Conservation (phyloP, 306 rosid species). For the Geum urbanum region DNA sequence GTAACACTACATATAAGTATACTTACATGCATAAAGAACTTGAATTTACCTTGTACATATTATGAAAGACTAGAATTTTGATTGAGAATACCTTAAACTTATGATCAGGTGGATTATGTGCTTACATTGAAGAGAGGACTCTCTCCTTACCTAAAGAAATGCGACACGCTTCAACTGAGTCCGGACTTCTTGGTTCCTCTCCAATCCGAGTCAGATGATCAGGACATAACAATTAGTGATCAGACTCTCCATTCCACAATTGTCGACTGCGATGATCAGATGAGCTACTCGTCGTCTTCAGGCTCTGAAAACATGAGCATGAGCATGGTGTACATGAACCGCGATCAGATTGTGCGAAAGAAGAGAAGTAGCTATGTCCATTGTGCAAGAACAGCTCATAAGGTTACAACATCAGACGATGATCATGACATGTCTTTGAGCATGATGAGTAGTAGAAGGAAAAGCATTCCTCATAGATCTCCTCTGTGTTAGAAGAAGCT, state of each 20-base stretch:
- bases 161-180: conserved; percentile 63
- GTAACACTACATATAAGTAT: conserved; percentile 30
- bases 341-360: conserved; percentile 54
- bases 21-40: not conserved
- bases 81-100: too few species aligned
- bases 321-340: conserved; percentile 40
- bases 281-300: conserved; percentile 62
- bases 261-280: conserved; percentile 66
- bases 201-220: conserved; percentile 48
- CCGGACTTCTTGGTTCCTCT: conserved; percentile 79
- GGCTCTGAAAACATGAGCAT: conserved; percentile 60
- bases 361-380: conserved; percentile 51
- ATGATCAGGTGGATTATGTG: conserved; percentile 72
- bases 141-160: conserved; percentile 58
- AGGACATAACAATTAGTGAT: conserved; percentile 50
- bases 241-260: conserved; percentile 60
- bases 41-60: not conserved
- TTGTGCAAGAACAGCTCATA: conserved; percentile 59
- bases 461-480: conserved; percentile 93
- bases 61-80: not conserved
- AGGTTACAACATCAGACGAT: conserved; percentile 39
- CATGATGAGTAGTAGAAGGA: conserved; percentile 86
- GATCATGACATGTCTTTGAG: conserved; percentile 66
- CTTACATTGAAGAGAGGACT: conserved; percentile 66
- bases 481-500: conserved; percentile 55